These are phyloP conservation scores for Entomortierella parvispora DNA, from an alignment of 192 early-diverging fungal genomes.

Conservation along the genomic window DNA sequence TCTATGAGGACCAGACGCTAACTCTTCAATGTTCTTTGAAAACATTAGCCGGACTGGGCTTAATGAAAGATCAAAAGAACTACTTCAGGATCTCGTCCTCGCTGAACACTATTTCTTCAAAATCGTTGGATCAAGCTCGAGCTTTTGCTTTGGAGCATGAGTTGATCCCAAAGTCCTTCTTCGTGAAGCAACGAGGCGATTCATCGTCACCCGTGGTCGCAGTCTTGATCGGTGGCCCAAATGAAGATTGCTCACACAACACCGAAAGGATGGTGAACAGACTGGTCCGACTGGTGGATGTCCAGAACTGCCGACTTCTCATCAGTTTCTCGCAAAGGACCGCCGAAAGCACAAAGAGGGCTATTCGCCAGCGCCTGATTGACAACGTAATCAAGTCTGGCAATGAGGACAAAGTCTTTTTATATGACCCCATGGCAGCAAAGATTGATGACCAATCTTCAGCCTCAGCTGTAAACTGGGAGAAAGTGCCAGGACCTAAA, in stretches of 20 bases:
- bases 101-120: conserved; percentile 30
- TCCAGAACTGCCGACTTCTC: conserved; percentile 28
- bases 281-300: conserved; percentile 22
- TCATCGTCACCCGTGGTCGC: conserved; percentile 12
- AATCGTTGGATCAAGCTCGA: conserved; percentile 14
- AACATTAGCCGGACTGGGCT: conserved; percentile 45
- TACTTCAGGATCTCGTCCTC: conserved; percentile 42
- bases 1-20: too few relatives aligned
- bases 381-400: conserved; percentile 2
- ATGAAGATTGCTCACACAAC: conserved; percentile 43
- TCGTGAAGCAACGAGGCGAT: background rate
- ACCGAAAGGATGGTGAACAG: conserved; percentile 40
- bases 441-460: background rate
- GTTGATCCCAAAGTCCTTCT: conserved; percentile 27
- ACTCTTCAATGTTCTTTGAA: background rate
- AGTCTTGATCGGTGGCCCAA: conserved; percentile 40
- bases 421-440: conserved; percentile 30
- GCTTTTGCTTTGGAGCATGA: background rate
- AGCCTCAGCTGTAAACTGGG: background rate
- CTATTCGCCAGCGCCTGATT: background rate
- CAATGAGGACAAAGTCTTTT: conserved; percentile 20
- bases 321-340: conserved; percentile 39
- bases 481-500: conserved; percentile 8
- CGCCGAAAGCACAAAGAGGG: conserved; percentile 20
- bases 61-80: conserved; percentile 52